Percentiles rank a stretch among this genome's conserved stretches.
Evolutionary conservation across 257 asterid genomes (phyloP).

Genomic region (Solanum peruvianum): DNA sequence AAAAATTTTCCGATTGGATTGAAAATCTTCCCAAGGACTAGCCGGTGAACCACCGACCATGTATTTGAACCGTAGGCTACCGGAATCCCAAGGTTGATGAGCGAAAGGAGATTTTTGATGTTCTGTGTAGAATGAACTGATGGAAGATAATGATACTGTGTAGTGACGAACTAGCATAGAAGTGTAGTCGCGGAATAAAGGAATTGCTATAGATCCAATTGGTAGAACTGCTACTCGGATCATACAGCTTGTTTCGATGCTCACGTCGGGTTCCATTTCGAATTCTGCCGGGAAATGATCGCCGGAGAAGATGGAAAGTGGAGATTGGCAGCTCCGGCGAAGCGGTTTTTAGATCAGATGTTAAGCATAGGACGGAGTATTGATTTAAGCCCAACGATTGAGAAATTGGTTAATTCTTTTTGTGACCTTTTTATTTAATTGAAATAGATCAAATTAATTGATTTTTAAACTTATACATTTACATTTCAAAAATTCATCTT

Average conservation of each 20-base stretch:
- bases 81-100: conserved; percentile 88
- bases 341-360: not conserved
- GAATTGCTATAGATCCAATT: conserved; percentile 50
- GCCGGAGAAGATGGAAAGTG: not conserved
- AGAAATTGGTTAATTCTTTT: not conserved
- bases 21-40: conserved; percentile 97
- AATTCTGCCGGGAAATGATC: not conserved
- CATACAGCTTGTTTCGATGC: conserved; percentile 94
- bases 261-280: conserved; percentile 91
- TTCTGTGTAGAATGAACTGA: conserved; percentile 95
- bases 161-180: conserved; percentile 77
- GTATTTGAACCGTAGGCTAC: conserved; percentile 78
- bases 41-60: conserved; percentile 88
- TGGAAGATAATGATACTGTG: conserved; percentile 69
- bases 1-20: conserved; percentile 76
- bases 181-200: conserved; percentile 71
- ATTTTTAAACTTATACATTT: not conserved
- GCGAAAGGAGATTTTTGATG: conserved; percentile 95
- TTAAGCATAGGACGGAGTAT: not conserved
- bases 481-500: not conserved
- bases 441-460: not conserved
- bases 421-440: not conserved
- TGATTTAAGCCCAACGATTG: not conserved
- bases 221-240: conserved; percentile 92
- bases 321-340: not conserved